Evolutionary conservation across 2,329 filamentous ascomycete genomes (phyloP), one percentile per base, ranked within the genome.

Genomic region (Hypoxylon rubiginosum): DNA sequence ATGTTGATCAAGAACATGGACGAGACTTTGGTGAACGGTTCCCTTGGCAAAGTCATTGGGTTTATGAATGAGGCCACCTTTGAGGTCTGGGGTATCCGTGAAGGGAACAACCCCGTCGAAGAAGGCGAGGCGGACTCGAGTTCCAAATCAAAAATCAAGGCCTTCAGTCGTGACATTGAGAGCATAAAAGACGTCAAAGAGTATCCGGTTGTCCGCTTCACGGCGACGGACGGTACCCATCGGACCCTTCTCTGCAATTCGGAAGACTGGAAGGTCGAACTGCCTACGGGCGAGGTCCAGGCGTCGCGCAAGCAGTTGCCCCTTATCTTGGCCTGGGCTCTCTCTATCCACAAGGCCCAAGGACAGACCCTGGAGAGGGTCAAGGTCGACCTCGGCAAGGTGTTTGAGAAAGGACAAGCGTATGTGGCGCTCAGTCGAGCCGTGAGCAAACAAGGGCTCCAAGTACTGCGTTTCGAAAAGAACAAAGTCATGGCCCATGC

Each of bases 1-100:
- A 99, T 99, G 96, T 84, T 99, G n/a, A 97, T 99, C 84, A 99
- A 99, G 79, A 99, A 99, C 73, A 91, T 98, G 81, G 96, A 99
- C 75, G 93, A 97, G 41, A 90, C 88, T 0, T 85, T 99, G 0
- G 96, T 98, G 71, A 99, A 99, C 75, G 96, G 96, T 4, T 97
- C 95, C 0, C 84, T 99, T 9, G 96, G 96, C 24, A 94, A 92
- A 66, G 91, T 99, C 4, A 85, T 91, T 11, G 88, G 86, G 5
- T 97, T 97, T 79, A 94, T 94, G 78, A 83, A 75, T 15, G 79
- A 84, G 66, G 69, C 72, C 11, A 77, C 78, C 11, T 84, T 83
- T 63, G 79, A 80, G 24, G 54, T 74, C 1, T 77, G 68, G 58
- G 63, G 70, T 21, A 62, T 58, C 19, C 69, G 58, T 1, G 73